Conservation (phyloP, 2,329 filamentous ascomycete genomes). For the Pyrenophora tritici-repentis region DNA sequence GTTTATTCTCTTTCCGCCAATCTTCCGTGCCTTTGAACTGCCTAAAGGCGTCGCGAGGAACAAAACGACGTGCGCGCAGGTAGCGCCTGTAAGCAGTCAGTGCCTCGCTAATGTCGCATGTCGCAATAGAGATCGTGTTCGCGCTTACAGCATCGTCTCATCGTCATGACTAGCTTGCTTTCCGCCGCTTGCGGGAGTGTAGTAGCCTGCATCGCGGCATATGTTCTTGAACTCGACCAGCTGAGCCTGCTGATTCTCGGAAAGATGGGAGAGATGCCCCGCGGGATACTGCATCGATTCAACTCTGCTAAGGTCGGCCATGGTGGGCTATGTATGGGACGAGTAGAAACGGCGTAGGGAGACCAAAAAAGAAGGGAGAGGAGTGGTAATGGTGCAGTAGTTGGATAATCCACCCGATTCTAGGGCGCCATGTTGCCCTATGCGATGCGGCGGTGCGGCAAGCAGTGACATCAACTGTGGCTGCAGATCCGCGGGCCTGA, state of each 20-base stretch:
- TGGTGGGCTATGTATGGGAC: conserved; percentile 14
- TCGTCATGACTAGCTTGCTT: conserved; percentile 69
- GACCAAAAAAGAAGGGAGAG: conserved; percentile 5
- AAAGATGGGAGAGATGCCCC: conserved; percentile 83
- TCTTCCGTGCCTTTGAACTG: conserved; percentile 90
- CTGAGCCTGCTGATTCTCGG: conserved; percentile 67
- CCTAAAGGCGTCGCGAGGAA: conserved; percentile 73
- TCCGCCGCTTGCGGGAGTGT: conserved; percentile 54
- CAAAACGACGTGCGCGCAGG: conserved; percentile 81
- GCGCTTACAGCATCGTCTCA: conserved; percentile 68
- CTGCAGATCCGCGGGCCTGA: conserved; percentile 19
- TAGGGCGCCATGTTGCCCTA: conserved; percentile 32
- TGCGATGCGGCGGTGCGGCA: conserved; percentile 31
- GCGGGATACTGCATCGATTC: conserved; percentile 65
- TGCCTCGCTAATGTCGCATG: conserved; percentile 21
- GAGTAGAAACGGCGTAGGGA: background rate
- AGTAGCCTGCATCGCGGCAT: conserved; percentile 68
- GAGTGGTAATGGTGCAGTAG: conserved; percentile 13
- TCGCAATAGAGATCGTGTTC: conserved; percentile 5
- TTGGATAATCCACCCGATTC: conserved; percentile 8
- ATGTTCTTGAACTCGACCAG: conserved; percentile 74
- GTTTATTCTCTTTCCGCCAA: conserved; percentile 79
- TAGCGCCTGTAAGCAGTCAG: conserved; percentile 67
- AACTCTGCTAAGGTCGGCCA: conserved; percentile 44
- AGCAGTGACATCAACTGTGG: conserved; percentile 33